A percentile compares a stretch with the other conserved stretches of the same genome.
These are phyloP conservation scores for Hemisphaericaspora nanyangensis DNA, from an alignment of 805 yeast genomes.

Conservation along the genomic window DNA sequence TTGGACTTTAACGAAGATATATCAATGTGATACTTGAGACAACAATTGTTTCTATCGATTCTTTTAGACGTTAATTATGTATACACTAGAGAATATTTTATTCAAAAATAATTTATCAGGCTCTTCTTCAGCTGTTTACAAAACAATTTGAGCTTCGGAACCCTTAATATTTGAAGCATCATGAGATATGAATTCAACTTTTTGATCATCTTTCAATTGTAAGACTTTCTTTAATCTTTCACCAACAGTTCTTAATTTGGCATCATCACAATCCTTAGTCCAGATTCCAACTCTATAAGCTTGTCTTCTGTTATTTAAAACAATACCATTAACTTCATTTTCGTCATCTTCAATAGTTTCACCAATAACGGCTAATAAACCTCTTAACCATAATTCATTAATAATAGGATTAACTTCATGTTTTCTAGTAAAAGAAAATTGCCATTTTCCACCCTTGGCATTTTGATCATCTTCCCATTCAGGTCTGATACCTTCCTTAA, in stretches of 20 bases:
- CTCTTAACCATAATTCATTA: constrained; percentile 90
- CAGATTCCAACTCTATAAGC: constrained; percentile 86
- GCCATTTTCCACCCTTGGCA: constrained; percentile 92
- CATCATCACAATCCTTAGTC: constrained; percentile 77
- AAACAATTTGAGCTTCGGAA: constrained; percentile 31
- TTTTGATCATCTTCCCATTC: constrained; percentile 97
- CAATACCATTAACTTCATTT: constrained; percentile 91
- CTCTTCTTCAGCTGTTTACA: constrained; percentile 13
- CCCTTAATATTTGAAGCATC: constrained; percentile 46
- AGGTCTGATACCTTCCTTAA: constrained; percentile 90
- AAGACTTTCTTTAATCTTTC: constrained; percentile 82
- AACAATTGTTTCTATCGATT: not conserved
- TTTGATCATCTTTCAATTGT: constrained; percentile 67
- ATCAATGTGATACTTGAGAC: too few relatives aligned
- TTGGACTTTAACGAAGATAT: constrained; percentile 23
- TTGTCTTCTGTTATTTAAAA: constrained; percentile 79
- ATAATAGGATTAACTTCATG: constrained; percentile 56
- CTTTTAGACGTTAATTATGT: not conserved
- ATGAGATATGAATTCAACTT: constrained; percentile 76
- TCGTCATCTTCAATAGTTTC: constrained; percentile 85
- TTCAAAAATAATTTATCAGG: not conserved
- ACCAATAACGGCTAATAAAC: constrained; percentile 86
- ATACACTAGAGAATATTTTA: not conserved
- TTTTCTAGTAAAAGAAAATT: constrained; percentile 61
- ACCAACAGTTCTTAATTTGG: constrained; percentile 69